A percentile compares a stretch with the other conserved stretches of the same genome.
phyloP scores from a whole-genome alignment of 2,329 filamentous ascomycete genomes.

The Sporothrix inflata region DNA sequence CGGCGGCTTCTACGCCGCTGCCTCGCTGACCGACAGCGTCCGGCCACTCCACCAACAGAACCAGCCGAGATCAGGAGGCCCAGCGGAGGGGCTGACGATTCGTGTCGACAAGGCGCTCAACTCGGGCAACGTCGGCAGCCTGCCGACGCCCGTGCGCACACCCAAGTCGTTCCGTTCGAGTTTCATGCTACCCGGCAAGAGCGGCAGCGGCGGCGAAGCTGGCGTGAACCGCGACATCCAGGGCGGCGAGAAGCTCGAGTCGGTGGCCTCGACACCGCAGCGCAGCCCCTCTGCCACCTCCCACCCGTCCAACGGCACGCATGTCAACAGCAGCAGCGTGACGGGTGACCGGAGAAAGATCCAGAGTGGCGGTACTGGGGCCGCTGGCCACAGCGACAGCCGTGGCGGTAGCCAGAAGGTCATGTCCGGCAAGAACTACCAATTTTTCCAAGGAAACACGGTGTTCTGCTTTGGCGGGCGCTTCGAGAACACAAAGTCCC shows the following conservation, averaged over 20 bases:
- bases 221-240: constrained; percentile 61
- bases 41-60: constrained; percentile 67
- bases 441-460: constrained; percentile 94
- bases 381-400: constrained; percentile 37
- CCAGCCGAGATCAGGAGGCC: background rate
- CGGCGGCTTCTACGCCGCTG: constrained; percentile 56
- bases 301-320: constrained; percentile 40
- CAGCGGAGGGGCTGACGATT: constrained; percentile 50
- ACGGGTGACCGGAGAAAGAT: constrained; percentile 20
- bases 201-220: constrained; percentile 50
- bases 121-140: constrained; percentile 45
- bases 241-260: constrained; percentile 82
- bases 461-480: constrained; percentile 85
- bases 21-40: constrained; percentile 76
- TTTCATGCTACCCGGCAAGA: constrained; percentile 66
- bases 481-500: constrained; percentile 83
- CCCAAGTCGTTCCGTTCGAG: constrained; percentile 76
- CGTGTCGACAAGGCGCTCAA: constrained; percentile 65
- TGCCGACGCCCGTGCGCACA: constrained; percentile 67
- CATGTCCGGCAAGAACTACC: constrained; percentile 69
- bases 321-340: constrained; percentile 37
- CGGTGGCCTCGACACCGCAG: constrained; percentile 73
- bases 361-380: background rate
- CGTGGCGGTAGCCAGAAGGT: constrained; percentile 47
- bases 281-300: constrained; percentile 46